Percentiles rank a stretch among this genome's conserved stretches.
phyloP scores from a whole-genome alignment of 2,329 filamentous ascomycete genomes.

The Atkinsonella hypoxylon region DNA sequence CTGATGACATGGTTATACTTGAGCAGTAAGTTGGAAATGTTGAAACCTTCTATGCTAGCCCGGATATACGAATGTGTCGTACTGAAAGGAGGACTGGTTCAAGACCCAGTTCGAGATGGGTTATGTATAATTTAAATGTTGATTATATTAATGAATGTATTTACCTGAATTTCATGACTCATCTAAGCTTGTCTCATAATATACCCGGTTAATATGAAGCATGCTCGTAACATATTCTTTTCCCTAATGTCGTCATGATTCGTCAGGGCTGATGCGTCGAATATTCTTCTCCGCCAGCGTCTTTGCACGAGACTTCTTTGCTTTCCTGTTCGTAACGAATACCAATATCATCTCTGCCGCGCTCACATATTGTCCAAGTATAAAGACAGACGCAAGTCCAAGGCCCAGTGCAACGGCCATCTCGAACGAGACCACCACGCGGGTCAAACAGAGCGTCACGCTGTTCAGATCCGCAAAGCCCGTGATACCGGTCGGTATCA shows the following conservation, averaged over 20 bases:
- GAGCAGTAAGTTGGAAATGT: no score
- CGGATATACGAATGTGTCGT: no score
- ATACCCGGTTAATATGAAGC: no score
- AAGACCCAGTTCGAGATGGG: no score
- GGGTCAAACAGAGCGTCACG: constrained; percentile 17
- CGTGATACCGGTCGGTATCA: constrained; percentile 12
- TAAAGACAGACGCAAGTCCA: constrained; percentile 12
- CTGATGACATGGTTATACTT: no score
- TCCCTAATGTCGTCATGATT: background rate
- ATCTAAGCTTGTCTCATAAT: no score
- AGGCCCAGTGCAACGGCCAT: constrained; percentile 15
- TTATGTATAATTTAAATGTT: no score
- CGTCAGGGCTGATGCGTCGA: background rate
- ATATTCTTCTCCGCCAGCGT: background rate
- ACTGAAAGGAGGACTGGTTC: no score
- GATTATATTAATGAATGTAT: no score
- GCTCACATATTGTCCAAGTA: constrained; percentile 13
- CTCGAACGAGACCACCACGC: constrained; percentile 16
- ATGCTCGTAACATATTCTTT: no score
- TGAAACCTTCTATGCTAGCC: no score
- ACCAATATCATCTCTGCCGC: constrained; percentile 11
- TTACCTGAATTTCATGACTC: no score
- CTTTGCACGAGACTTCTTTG: background rate
- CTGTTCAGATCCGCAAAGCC: constrained; percentile 19
- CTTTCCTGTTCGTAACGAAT: constrained; percentile 3